Evolutionary conservation across 768 basidiomycete species (phyloP).

Genomic region (Bullera alba): DNA sequence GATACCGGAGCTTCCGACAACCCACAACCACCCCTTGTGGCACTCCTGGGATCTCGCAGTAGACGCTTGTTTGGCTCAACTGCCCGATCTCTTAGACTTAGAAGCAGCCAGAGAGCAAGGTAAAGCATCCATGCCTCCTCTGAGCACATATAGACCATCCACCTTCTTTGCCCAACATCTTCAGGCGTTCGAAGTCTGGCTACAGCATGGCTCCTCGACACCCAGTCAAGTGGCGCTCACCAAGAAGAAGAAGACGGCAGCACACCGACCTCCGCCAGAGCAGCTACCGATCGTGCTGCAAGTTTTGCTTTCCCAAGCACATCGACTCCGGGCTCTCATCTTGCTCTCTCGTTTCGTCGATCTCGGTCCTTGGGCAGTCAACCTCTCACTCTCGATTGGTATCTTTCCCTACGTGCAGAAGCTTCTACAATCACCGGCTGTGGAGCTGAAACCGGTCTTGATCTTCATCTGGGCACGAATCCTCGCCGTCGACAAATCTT

Average conservation of each 20-base stretch:
- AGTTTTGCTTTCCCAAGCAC: slow-evolving; percentile 90
- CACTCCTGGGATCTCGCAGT: slow-evolving; percentile 96
- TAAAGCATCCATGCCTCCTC: slow-evolving; percentile 30
- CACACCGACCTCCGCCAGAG: slow-evolving; percentile 86
- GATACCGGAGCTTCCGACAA: slow-evolving; percentile 79
- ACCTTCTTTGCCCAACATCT: slow-evolving; percentile 93
- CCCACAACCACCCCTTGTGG: slow-evolving; percentile 97
- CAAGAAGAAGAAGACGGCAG: slow-evolving; percentile 46
- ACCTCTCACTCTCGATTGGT: slow-evolving; percentile 88
- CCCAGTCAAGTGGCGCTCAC: slow-evolving; percentile 41
- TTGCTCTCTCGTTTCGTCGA: slow-evolving; percentile 96
- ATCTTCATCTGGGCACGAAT: slow-evolving; percentile 99
- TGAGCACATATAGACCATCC: slow-evolving; percentile 63
- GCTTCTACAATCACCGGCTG: slow-evolving; percentile 85
- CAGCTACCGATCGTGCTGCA: slow-evolving; percentile 97
- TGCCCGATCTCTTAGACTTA: slow-evolving; percentile 62
- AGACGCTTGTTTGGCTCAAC: slow-evolving; percentile 83
- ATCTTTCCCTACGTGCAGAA: slow-evolving; percentile 99
- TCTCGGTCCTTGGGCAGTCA: slow-evolving; percentile 96
- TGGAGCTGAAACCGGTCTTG: slow-evolving; percentile 90
- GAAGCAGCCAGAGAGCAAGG: slow-evolving; percentile 29
- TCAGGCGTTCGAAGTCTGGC: slow-evolving; percentile 97
- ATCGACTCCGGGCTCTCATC: slow-evolving; percentile 89
- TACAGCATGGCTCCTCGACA: slow-evolving; percentile 65
- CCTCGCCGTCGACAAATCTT: slow-evolving; percentile 87